Conservation (phyloP, 2,329 filamentous ascomycete species). For the Aspergillus udagawae region DNA sequence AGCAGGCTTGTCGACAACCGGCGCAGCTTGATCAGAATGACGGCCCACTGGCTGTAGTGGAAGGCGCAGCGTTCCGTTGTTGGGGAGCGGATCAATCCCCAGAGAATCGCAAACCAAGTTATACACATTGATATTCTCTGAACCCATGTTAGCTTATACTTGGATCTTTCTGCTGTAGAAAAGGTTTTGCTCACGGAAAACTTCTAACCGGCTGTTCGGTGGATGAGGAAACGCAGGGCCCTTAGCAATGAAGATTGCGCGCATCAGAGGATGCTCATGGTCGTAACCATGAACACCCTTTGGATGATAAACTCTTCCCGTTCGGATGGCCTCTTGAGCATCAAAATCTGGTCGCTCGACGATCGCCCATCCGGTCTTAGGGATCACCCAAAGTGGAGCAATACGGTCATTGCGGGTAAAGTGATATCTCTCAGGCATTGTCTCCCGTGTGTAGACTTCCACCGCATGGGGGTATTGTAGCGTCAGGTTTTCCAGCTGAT, state of each 20-base stretch:
- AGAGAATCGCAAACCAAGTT: slow-evolving; percentile 90
- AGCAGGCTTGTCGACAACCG: slow-evolving; percentile 27
- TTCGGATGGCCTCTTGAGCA: slow-evolving; percentile 61
- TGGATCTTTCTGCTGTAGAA: neutral
- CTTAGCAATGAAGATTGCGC: slow-evolving; percentile 87
- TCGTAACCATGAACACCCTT: slow-evolving; percentile 91
- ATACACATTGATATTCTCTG: slow-evolving; percentile 93
- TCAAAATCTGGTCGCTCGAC: slow-evolving; percentile 77
- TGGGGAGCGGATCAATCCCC: slow-evolving; percentile 66
- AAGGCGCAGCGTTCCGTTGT: slow-evolving; percentile 75
- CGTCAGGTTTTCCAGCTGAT: slow-evolving; percentile 52
- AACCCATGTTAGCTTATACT: slow-evolving; percentile 1
- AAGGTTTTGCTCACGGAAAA: slow-evolving; percentile 67
- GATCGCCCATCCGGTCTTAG: slow-evolving; percentile 88
- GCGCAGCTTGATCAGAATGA: slow-evolving; percentile 39
- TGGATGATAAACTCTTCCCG: slow-evolving; percentile 68
- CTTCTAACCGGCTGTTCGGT: slow-evolving; percentile 71
- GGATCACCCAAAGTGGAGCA: slow-evolving; percentile 90
- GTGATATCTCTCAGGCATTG: slow-evolving; percentile 92
- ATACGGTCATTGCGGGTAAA: slow-evolving; percentile 86
- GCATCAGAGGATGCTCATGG: slow-evolving; percentile 89
- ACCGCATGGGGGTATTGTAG: slow-evolving; percentile 60
- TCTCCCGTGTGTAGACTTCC: slow-evolving; percentile 78
- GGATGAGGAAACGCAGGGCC: slow-evolving; percentile 88
- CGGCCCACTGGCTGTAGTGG: slow-evolving; percentile 43